Conservation (phyloP, 805 yeast genomes). For the Yamadazyma tumulicola region DNA sequence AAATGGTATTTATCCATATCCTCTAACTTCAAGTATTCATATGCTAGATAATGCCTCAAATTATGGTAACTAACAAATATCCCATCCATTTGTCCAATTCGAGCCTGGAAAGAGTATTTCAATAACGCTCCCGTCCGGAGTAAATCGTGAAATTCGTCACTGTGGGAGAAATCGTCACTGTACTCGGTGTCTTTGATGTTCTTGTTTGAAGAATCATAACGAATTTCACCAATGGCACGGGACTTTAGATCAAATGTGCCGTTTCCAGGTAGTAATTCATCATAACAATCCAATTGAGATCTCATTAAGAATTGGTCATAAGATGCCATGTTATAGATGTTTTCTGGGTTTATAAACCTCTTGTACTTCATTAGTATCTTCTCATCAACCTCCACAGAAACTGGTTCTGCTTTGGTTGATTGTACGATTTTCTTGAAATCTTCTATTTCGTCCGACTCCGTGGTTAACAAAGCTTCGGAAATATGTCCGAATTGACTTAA, state of each 20-base stretch:
- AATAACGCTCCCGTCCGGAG: constrained; percentile 67
- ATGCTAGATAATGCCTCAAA: constrained; percentile 76
- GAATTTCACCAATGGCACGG: constrained; percentile 81
- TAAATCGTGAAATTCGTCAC: constrained; percentile 64
- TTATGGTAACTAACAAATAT: constrained; percentile 91
- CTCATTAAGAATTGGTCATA: constrained; percentile 72
- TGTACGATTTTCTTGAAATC: constrained; percentile 26
- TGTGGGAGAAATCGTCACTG: constrained; percentile 1
- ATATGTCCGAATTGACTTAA: constrained; percentile 75
- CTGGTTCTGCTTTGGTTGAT: no score
- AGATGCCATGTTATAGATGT: constrained; percentile 67
- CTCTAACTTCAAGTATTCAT: constrained; percentile 75
- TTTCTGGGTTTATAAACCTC: constrained; percentile 14
- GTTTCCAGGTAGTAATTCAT: constrained; percentile 74
- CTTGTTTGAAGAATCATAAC: constrained; percentile 69
- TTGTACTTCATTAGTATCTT: constrained; percentile 20
- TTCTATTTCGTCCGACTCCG: constrained; percentile 50
- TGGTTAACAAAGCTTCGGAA: constrained; percentile 72
- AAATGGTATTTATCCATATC: constrained; percentile 57
- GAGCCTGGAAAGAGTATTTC: constrained; percentile 86
- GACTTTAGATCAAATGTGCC: constrained; percentile 93
- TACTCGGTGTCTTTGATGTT: constrained; percentile 36
- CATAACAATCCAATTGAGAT: constrained; percentile 86
- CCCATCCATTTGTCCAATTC: constrained; percentile 97
- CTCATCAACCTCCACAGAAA: no score